phyloP scores from a whole-genome alignment of 768 basidiomycete genomes.

The Thelephora ganbajun region DNA sequence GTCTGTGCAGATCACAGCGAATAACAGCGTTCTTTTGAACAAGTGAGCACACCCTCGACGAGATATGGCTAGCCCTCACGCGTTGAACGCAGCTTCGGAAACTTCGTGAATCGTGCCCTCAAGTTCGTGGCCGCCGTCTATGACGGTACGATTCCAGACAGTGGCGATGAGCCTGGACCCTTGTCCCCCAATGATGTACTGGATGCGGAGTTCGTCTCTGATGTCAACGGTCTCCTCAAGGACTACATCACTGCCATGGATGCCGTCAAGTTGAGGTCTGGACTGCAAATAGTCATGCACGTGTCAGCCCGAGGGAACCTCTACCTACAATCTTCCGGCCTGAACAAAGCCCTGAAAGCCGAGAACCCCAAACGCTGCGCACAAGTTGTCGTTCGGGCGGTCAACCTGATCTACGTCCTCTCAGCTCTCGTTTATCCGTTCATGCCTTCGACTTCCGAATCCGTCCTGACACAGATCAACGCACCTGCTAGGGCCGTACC shows the following conservation, averaged over 20 bases:
- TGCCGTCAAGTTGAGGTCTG: conserved; percentile 74
- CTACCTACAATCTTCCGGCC: conserved; percentile 86
- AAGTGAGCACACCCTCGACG: conserved; percentile 38
- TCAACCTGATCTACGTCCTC: conserved; percentile 88
- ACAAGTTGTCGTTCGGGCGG: conserved; percentile 75
- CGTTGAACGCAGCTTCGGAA: conserved; percentile 57
- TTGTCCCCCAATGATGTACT: conserved; percentile 50
- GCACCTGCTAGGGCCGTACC: conserved; percentile 78
- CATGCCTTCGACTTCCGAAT: conserved; percentile 83
- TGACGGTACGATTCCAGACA: conserved; percentile 66
- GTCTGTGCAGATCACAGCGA: conserved; percentile 57
- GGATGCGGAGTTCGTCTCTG: conserved; percentile 65
- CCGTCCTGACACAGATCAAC: conserved; percentile 78
- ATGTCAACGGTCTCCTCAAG: conserved; percentile 65
- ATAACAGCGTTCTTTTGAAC: conserved; percentile 88
- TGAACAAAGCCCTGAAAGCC: conserved; percentile 80
- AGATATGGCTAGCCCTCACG: neutral
- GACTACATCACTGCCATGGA: conserved; percentile 87
- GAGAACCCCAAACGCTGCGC: conserved; percentile 77
- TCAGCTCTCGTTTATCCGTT: conserved; percentile 83
- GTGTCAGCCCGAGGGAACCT: conserved; percentile 82
- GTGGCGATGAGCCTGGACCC: conserved; percentile 54
- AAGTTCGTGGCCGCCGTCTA: conserved; percentile 89
- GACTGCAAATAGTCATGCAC: conserved; percentile 80
- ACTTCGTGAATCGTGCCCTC: conserved; percentile 89